These are phyloP conservation scores for Beauveria medogensis DNA, from an alignment of 2,329 filamentous ascomycete genomes.

Conservation along the genomic window DNA sequence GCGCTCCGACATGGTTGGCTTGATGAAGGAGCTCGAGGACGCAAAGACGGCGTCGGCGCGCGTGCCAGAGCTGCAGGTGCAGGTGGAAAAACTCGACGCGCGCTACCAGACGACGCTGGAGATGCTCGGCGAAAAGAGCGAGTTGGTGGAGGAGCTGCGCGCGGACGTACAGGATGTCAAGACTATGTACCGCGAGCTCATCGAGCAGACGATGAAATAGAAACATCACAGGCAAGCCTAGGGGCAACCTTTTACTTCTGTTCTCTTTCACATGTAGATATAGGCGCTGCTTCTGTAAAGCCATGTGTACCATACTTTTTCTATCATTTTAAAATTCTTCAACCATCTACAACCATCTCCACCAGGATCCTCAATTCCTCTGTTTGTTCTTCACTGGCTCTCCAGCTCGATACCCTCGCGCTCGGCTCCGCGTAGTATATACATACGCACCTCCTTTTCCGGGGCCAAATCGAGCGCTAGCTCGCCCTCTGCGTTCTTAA, in stretches of 20 bases:
- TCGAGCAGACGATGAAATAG: slow-evolving; percentile 71
- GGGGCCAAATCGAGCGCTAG: slow-evolving; percentile 76
- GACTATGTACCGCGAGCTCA: slow-evolving; percentile 88
- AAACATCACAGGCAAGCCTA: background rate
- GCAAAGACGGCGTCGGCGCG: slow-evolving; percentile 53
- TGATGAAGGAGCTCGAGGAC: slow-evolving; percentile 80
- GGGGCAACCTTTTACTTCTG: background rate
- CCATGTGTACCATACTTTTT: background rate
- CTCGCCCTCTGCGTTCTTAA: slow-evolving; percentile 62
- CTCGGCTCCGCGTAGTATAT: slow-evolving; percentile 70
- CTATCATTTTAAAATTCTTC: background rate
- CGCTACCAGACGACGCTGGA: slow-evolving; percentile 88
- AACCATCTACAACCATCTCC: background rate
- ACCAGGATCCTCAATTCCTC: too few relatives aligned
- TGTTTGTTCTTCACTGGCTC: background rate
- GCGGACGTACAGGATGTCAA: slow-evolving; percentile 90
- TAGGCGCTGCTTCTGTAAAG: background rate
- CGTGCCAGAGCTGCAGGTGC: slow-evolving; percentile 57
- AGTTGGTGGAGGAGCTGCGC: slow-evolving; percentile 82
- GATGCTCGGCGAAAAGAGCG: slow-evolving; percentile 94
- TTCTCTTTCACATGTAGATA: background rate
- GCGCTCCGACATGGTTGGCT: slow-evolving; percentile 75
- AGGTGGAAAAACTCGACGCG: slow-evolving; percentile 60
- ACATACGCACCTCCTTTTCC: slow-evolving; percentile 67
- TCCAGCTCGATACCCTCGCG: slow-evolving; percentile 67